A percentile compares a stretch with the other conserved stretches of the same genome.
Evolutionary conservation across 305 asterid genomes (phyloP).

Genomic region (Fraxinus floribunda): DNA sequence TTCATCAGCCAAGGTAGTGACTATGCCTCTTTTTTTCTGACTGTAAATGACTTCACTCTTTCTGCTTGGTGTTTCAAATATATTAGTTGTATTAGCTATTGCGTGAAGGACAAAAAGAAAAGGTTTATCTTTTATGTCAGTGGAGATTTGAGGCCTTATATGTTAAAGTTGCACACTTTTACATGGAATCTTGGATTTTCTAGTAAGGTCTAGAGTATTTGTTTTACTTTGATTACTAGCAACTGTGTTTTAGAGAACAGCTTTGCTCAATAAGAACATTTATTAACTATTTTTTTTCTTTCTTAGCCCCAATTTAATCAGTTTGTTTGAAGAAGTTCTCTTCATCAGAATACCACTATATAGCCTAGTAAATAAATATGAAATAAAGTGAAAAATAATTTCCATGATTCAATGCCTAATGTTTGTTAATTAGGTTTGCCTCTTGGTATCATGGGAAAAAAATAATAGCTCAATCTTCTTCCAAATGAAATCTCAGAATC

Average conservation of each 20-base stretch:
- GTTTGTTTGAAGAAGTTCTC: not conserved
- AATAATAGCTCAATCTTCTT: not conserved
- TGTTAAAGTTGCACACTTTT: not conserved
- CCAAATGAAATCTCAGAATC: not conserved
- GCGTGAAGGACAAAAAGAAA: not conserved
- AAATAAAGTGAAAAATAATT: not conserved
- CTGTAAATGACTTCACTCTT: not conserved
- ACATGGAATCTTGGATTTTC: not conserved
- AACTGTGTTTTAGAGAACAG: constrained; percentile 1
- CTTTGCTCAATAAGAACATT: constrained; percentile 1
- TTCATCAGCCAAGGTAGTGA: not conserved
- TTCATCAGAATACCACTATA: constrained; percentile 7
- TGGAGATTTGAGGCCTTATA: not conserved
- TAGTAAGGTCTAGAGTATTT: not conserved
- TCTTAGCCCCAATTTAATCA: not conserved
- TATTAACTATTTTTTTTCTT: not conserved
- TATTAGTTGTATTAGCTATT: not conserved
- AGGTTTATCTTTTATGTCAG: not conserved
- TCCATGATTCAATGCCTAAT: not conserved
- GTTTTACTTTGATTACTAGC: not conserved
- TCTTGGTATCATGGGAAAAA: not conserved
- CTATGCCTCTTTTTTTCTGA: not conserved
- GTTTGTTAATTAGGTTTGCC: not conserved
- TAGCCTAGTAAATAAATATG: not conserved
- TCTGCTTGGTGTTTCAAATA: not conserved